A percentile compares a stretch with the other conserved stretches of the same genome.
Evolutionary conservation across 192 early-diverging fungal species (phyloP).

Genomic region (Dispira simplex): DNA sequence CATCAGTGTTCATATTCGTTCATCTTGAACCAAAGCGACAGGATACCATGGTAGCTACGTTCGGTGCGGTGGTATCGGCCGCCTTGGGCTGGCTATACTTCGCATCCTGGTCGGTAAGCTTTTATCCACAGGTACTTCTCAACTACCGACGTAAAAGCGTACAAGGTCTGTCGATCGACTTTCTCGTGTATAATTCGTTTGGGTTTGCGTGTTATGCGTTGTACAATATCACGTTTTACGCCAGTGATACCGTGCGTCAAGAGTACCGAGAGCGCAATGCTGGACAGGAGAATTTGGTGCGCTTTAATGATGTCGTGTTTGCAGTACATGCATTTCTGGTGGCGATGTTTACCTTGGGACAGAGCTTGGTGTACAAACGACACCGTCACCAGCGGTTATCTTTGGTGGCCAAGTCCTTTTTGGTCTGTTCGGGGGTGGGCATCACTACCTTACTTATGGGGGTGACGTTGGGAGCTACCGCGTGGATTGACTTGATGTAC

Average conservation of each 20-base stretch:
- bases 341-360: slow-evolving; percentile 37
- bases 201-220: slow-evolving; percentile 78
- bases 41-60: background rate
- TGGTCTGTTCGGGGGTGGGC: slow-evolving; percentile 19
- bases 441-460: slow-evolving; percentile 9
- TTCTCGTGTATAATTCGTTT: slow-evolving; percentile 68
- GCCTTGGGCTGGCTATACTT: slow-evolving; percentile 51
- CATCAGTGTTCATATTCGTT: too few relatives aligned
- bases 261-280: slow-evolving; percentile 56
- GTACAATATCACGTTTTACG: slow-evolving; percentile 67
- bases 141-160: slow-evolving; percentile 68
- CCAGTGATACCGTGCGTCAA: slow-evolving; percentile 38
- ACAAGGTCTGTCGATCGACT: slow-evolving; percentile 80
- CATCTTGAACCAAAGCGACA: too few relatives aligned
- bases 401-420: slow-evolving; percentile 18
- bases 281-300: slow-evolving; percentile 53
- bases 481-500: slow-evolving; percentile 52
- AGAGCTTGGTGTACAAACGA: slow-evolving; percentile 55
- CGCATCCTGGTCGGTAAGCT: slow-evolving; percentile 72
- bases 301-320: slow-evolving; percentile 78
- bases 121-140: slow-evolving; percentile 74
- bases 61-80: slow-evolving; percentile 3
- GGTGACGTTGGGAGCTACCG: slow-evolving; percentile 6
- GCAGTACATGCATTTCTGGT: slow-evolving; percentile 65
- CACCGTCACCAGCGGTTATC: slow-evolving; percentile 27